Evolutionary conservation across 148 eudicot species (phyloP), one percentile per base, ranked within the genome.

Genomic region (Chenopodium suecicum): DNA sequence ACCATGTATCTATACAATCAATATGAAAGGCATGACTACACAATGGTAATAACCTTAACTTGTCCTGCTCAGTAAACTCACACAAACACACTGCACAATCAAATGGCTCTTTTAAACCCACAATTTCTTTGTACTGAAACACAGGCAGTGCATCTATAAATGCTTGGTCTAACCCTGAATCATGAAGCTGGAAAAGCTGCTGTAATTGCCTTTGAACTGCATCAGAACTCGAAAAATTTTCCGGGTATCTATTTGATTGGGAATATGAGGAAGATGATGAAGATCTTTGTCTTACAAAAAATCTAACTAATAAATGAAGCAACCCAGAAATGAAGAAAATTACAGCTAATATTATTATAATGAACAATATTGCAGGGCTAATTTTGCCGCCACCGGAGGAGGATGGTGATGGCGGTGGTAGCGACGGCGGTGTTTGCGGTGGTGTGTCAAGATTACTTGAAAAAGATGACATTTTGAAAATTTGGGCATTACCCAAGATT

Each of bases 1-100:
- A 84, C 98, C 98, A 95, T 10, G 97, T 93, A 78, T 95, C 98
- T 19, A 95, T 95, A 85, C 98, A 95, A 50, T 88, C 88, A 70
- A 95, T 88, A 82, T 95, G 98, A 81, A 95, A 95, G 46, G 98
- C 98, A 90, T 95, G 98, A 66, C 93, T 84, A 83, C 98, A 95
- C 37, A 92, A 77, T 4, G 98, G 98, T 7, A 95, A 86, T 67
- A 95, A 78, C 75, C 97, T 90, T 31, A 95, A 62, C 73, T 90
- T 88, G 76, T 95, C 98, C 19, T 86, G 74, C 58, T 90, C 88
- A 17, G 90, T 66, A 46, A 93, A 95, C 74, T 95, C 97, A 85
- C 97, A 90, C 14, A 95, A 79, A 82, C 98, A 95, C 58, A 93
- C 97, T 75, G 96, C 94, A 80, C 97, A 95, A 80, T 95, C 97